phyloP scores from a whole-genome alignment of 78 protist genomes.

The Bigelowiella natans region DNA sequence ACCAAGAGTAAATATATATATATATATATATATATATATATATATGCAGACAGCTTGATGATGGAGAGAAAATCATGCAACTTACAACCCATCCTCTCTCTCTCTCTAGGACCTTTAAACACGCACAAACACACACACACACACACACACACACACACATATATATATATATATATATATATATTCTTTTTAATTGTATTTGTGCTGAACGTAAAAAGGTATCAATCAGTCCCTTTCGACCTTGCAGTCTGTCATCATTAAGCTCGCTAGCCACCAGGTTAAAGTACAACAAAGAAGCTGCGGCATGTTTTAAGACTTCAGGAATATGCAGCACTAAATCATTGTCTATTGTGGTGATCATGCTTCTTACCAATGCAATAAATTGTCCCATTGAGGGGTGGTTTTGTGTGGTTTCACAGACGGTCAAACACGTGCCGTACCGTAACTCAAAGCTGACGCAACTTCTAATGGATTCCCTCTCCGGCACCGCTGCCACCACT shows the following conservation, averaged over 20 bases:
- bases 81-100: too few relatives aligned
- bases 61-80: neutral
- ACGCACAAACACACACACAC: too few relatives aligned
- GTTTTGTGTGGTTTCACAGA: neutral
- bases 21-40: neutral
- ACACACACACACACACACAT: neutral
- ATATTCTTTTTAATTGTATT: too few relatives aligned
- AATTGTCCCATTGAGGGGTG: neutral
- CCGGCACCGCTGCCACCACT: too few relatives aligned
- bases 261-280: neutral
- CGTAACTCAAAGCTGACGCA: neutral
- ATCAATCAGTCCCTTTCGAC: neutral
- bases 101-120: too few relatives aligned
- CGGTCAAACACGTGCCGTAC: neutral
- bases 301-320: too few relatives aligned
- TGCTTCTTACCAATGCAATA: too few relatives aligned
- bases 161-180: neutral
- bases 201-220: too few relatives aligned
- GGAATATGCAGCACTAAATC: neutral
- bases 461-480: too few relatives aligned
- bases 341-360: neutral
- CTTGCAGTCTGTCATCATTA: neutral
- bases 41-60: neutral
- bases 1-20: neutral
- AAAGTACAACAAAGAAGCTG: too few relatives aligned